A percentile compares a stretch with the other conserved stretches of the same genome.
Conservation (phyloP, 2,329 filamentous ascomycete species). For the Bipolaris sorokiniana region DNA sequence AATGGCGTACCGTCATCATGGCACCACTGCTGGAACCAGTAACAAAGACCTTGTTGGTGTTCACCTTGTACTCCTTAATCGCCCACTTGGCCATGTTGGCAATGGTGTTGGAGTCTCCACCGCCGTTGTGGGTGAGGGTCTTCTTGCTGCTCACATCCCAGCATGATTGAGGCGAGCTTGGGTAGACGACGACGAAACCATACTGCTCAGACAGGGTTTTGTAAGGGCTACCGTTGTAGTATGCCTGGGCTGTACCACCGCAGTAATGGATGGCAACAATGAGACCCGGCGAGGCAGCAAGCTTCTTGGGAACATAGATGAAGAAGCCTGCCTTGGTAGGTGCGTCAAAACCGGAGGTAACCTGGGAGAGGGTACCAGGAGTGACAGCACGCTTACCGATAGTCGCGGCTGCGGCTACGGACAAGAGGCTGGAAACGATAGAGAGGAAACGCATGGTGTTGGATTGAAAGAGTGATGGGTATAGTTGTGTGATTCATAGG, state of each 20-base stretch:
- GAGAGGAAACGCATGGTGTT: conserved; percentile 34
- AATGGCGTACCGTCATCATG: conserved; percentile 59
- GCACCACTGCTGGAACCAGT: conserved; percentile 62
- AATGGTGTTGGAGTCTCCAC: conserved; percentile 63
- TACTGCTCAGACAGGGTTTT: conserved; percentile 60
- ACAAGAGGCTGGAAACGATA: conserved; percentile 27
- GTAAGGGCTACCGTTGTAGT: conserved; percentile 60
- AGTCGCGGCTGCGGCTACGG: conserved; percentile 30
- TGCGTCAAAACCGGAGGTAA: conserved; percentile 50
- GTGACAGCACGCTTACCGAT: conserved; percentile 35
- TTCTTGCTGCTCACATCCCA: conserved; percentile 65
- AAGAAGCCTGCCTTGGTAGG: conserved; percentile 59
- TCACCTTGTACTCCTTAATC: conserved; percentile 58
- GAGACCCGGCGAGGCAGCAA: conserved; percentile 56
- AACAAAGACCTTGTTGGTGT: conserved; percentile 60
- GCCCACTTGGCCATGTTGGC: conserved; percentile 66
- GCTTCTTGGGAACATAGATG: conserved; percentile 57
- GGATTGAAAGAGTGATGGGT: background rate
- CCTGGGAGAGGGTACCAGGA: conserved; percentile 44
- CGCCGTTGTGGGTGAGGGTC: conserved; percentile 63
- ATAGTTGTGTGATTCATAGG: background rate
- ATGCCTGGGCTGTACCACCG: conserved; percentile 59
- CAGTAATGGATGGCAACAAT: conserved; percentile 65
- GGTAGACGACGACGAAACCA: conserved; percentile 67
- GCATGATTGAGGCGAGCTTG: conserved; percentile 60